phyloP scores from a whole-genome alignment of 1,284 basidiomycete genomes.

The Fomitopsis palustris region DNA sequence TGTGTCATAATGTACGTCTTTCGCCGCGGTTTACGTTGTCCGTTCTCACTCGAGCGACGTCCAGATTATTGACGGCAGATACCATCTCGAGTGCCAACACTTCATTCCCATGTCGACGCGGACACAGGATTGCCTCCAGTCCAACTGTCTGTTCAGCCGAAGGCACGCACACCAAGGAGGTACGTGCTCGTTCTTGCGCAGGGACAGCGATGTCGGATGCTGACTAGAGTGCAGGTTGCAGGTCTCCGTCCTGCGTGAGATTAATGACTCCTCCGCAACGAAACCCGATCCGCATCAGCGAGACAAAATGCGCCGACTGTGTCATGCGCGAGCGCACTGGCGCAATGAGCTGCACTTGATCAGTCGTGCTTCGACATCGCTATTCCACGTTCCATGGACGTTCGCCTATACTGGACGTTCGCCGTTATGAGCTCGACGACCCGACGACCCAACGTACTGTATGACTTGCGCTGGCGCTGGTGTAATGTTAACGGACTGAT shows the following conservation, averaged over 20 bases:
- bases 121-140: conserved; percentile 60
- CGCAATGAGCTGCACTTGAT: conserved; percentile 9
- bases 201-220: background rate
- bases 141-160: conserved; percentile 68
- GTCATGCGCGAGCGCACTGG: conserved; percentile 32
- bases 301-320: conserved; percentile 57
- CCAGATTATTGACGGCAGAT: conserved; percentile 76
- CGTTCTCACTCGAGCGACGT: conserved; percentile 10
- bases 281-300: conserved; percentile 73
- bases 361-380: background rate
- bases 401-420: conserved; percentile 1
- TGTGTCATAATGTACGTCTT: conserved; percentile 74
- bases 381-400: background rate
- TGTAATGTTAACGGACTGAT: conserved; percentile 15
- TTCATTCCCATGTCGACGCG: conserved; percentile 72
- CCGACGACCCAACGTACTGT: conserved; percentile 11
- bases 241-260: conserved; percentile 53
- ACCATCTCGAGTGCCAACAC: conserved; percentile 69
- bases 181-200: conserved; percentile 27
- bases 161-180: conserved; percentile 57
- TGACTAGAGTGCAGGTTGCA: conserved; percentile 46
- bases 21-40: conserved; percentile 2
- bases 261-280: conserved; percentile 68
- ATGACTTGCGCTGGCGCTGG: conserved; percentile 23
- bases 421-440: background rate